Evolutionary conservation across 2,329 filamentous ascomycete species (phyloP), one percentile per base, ranked within the genome.

Genomic region (Diplodia corticola): DNA sequence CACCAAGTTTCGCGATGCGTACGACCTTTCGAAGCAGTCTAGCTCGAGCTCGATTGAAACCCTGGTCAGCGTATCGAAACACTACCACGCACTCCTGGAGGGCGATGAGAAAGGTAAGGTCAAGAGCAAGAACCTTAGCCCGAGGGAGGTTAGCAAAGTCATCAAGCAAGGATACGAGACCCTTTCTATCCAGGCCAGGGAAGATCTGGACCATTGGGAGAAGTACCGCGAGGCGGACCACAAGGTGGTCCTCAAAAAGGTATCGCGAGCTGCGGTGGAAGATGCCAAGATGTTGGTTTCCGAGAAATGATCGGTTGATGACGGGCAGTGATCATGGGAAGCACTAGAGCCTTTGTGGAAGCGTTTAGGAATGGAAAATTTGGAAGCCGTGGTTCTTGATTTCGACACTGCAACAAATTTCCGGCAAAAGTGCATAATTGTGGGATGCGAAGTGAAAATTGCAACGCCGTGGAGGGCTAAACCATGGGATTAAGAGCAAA

Each of bases 101-200:
- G 85, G 86, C 37, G 81, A 83, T 7, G 80, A 82, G 69, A 81
- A 80, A 66, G 80, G 81, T 15, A 83, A 82, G 66, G 76, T 71
- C 48, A 79, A 78, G 68, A 83, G 86, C 68, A 90, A 88, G 72
- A 88, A 91, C 70, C 80, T 97, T 67, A 96, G 91, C 67, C 93
- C 90, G 44, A 84, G 87, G 59, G 91, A 97, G 76, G 93, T 99
- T 46, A 89, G 90, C 49, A 90, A 91, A 70, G 91, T 97, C 30
- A 98, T 99, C 78, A 96, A 96, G 80, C 91, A 96, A 77, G 95
- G 95, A 0, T 98, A 98, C 74, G 94, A 98, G 78, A 97, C 93
- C 40, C 79, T 99, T 72, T 94, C 91, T 69, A 96, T 99, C 64
- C 91, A 96, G 78, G 88, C 92, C 0, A 92, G 89, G 73, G 93